Conservation (phyloP, 1,284 basidiomycete genomes). For the Cerrena zonata region DNA sequence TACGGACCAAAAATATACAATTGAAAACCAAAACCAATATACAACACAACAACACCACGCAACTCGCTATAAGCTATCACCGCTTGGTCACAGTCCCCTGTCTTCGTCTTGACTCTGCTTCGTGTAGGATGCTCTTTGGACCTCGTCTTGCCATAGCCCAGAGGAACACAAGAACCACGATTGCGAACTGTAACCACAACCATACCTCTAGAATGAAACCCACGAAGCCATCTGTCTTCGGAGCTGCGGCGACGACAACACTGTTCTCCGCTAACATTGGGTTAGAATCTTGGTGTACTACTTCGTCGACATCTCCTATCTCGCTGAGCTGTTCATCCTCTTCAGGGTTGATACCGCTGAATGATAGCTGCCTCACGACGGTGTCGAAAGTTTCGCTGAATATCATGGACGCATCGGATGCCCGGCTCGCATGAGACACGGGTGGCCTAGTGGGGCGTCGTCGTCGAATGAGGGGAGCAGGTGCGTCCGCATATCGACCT, state of each 20-base stretch:
- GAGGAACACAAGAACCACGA: constrained; percentile 68
- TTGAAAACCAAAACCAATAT: no score
- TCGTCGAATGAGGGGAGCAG: constrained; percentile 5
- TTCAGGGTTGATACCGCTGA: constrained; percentile 4
- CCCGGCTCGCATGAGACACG: background rate
- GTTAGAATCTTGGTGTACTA: background rate
- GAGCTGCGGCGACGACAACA: constrained; percentile 15
- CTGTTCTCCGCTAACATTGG: background rate
- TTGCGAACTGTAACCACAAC: constrained; percentile 72
- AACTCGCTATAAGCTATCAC: background rate
- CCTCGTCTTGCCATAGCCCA: constrained; percentile 73
- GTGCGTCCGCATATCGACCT: constrained; percentile 39
- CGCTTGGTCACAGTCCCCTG: background rate
- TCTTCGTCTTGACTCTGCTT: constrained; percentile 37
- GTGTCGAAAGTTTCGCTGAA: constrained; percentile 25
- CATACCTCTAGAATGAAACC: constrained; percentile 62
- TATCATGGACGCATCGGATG: constrained; percentile 12
- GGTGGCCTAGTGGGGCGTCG: constrained; percentile 3
- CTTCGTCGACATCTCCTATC: background rate
- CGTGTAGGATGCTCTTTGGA: constrained; percentile 59
- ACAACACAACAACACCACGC: background rate
- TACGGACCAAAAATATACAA: no score
- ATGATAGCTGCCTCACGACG: constrained; percentile 20
- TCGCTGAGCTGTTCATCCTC: constrained; percentile 1
- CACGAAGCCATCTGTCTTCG: constrained; percentile 34